Conservation (phyloP, 306 rosid genomes). For the Quillaja saponaria region DNA sequence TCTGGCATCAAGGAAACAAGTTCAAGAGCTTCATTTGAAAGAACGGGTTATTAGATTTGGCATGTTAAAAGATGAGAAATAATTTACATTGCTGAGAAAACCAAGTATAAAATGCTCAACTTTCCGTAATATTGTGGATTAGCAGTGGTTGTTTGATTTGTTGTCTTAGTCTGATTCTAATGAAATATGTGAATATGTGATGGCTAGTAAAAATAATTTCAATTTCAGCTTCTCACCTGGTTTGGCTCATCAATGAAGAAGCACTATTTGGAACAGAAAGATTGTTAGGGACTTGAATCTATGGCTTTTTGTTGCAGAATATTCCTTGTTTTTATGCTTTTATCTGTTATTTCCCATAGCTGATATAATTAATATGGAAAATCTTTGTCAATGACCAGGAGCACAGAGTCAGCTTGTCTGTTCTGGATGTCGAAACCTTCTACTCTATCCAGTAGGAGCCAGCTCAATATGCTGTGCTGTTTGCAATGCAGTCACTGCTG, state of each 20-base stretch:
- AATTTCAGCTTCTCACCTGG: conserved; percentile 13
- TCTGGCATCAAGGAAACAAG: not conserved
- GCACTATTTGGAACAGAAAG: not conserved
- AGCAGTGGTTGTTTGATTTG: conserved; percentile 7
- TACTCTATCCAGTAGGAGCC: conserved; percentile 91
- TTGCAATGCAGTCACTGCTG: conserved; percentile 95
- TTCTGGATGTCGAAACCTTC: conserved; percentile 93
- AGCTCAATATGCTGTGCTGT: conserved; percentile 97
- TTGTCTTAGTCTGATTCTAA: conserved; percentile 8
- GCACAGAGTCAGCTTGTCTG: conserved; percentile 96
- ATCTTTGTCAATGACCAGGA: conserved; percentile 46
- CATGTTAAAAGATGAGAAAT: not conserved
- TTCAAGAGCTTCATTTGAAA: not conserved
- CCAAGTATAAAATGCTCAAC: not conserved
- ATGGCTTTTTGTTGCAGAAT: not conserved
- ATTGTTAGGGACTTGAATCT: conserved; percentile 10
- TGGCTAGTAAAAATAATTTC: conserved; percentile 2
- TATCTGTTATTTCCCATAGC: not conserved
- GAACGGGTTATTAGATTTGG: conserved; percentile 4
- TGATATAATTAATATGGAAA: conserved; percentile 17
- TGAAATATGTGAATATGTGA: conserved; percentile 8
- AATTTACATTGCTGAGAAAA: conserved; percentile 10
- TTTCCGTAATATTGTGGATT: not conserved
- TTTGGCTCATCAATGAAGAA: conserved; percentile 1
- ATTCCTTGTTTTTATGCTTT: not conserved